Evolutionary conservation across 768 basidiomycete genomes (phyloP), one percentile per base, ranked within the genome.

Genomic region (Trametes sanguinea): DNA sequence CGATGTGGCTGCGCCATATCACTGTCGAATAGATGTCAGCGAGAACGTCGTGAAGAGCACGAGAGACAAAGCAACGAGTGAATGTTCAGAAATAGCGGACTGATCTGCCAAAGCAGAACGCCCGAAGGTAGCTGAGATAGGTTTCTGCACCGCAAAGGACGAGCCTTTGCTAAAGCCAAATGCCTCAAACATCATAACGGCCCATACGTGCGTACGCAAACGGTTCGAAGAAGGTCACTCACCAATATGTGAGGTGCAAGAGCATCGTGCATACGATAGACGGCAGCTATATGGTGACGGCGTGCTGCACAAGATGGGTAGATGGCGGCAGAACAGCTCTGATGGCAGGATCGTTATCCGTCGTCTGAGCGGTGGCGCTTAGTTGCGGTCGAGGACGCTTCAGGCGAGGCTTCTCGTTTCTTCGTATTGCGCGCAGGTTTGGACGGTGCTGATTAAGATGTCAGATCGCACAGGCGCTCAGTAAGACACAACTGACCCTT

Each of bases 41-140:
- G 11, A 37, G 6, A 37, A 11, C 35, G 2, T 35, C 30, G 30
- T 22, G 3, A 14, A 30, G 2, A 11, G 22, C 17, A 22, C n/a
- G 5, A 54, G 6, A 51, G 9, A n/a, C 7, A 56, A 68, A 45
- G 33, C 39, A 40, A 47, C 39, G 42, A 37, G 10, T 6, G 6
- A 37, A 8, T 5, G 57, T 54, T 82, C 80, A 82, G 79, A 77
- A 56, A 72, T 71, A 82, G 75, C 83, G 81, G 80, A 74, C 72
- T 60, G 56, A 60, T 55, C 72, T 74, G 58, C 76, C 74, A 78
- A 78, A 75, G 76, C 71, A 71, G 71, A 69, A 74, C 61, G 78
- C 80, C 84, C 83, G 87, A 90, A 92, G 89, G 90, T 91, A 91
- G 89, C 89, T 92, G 90, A 92, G 90, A 84, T 89, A 81, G 71